Conservation (phyloP, 2,329 filamentous ascomycete species). For the Exophiala bonariae region DNA sequence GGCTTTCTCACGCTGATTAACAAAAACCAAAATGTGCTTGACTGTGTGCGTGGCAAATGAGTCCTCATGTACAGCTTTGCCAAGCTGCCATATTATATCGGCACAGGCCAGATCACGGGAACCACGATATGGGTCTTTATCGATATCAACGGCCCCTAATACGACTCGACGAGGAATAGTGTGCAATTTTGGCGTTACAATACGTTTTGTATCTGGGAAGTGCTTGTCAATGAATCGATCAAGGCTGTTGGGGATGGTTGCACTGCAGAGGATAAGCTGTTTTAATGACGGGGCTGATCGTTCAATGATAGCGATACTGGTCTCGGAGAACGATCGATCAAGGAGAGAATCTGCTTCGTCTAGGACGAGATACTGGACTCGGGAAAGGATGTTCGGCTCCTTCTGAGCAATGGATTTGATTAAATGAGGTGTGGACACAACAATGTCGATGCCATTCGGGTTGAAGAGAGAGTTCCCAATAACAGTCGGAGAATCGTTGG, state of each 20-base stretch:
- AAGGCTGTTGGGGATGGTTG: constrained; percentile 87
- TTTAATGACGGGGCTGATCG: constrained; percentile 76
- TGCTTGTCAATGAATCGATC: constrained; percentile 79
- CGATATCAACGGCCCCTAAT: constrained; percentile 86
- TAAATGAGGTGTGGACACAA: constrained; percentile 86
- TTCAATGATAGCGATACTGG: constrained; percentile 80
- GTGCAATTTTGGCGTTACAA: constrained; percentile 94
- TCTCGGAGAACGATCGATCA: constrained; percentile 85
- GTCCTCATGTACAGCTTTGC: constrained; percentile 69
- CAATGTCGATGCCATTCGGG: constrained; percentile 75
- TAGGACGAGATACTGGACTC: constrained; percentile 82
- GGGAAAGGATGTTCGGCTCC: constrained; percentile 89
- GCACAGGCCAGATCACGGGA: constrained; percentile 93
- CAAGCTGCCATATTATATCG: constrained; percentile 91
- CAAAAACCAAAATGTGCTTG: constrained; percentile 90
- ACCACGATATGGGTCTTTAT: constrained; percentile 87
- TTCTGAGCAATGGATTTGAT: constrained; percentile 83
- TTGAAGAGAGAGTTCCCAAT: constrained; percentile 86
- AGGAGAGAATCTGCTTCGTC: constrained; percentile 97
- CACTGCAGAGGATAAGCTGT: constrained; percentile 89
- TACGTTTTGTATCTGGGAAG: constrained; percentile 79
- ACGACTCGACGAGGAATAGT: constrained; percentile 94
- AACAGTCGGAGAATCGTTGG: constrained; percentile 70
- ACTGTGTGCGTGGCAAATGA: constrained; percentile 50
- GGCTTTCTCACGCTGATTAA: constrained; percentile 92